Evolutionary conservation across 2,329 filamentous ascomycete species (phyloP).

Genomic region (Phyllosticta citriasiana): DNA sequence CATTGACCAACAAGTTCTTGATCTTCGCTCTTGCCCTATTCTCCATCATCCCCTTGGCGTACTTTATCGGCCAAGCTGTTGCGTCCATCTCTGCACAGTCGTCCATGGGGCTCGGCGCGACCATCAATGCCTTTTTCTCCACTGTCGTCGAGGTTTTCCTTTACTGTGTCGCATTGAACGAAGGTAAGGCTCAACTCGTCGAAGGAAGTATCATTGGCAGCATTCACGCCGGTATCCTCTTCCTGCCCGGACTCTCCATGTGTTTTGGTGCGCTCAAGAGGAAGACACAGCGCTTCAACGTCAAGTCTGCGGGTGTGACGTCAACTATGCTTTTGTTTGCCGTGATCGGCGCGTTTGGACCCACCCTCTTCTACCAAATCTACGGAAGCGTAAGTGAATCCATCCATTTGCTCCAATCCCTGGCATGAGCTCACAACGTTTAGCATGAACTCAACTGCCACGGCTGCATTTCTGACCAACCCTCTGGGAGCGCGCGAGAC

Average conservation of each 20-base stretch:
- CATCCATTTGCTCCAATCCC: neutral
- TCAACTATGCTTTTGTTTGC: constrained; percentile 97
- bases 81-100: constrained; percentile 98
- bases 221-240: constrained; percentile 92
- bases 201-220: constrained; percentile 96
- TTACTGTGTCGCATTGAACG: constrained; percentile 85
- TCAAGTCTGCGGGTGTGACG: constrained; percentile 88
- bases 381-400: constrained; percentile 65
- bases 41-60: constrained; percentile 92
- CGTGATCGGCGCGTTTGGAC: constrained; percentile 87
- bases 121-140: constrained; percentile 96
- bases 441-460: constrained; percentile 84
- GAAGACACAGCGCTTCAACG: constrained; percentile 97
- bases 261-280: constrained; percentile 96
- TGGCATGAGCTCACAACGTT: constrained; percentile 24
- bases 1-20: constrained; percentile 73
- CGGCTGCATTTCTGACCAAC: constrained; percentile 48
- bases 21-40: constrained; percentile 75
- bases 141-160: constrained; percentile 96
- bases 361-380: constrained; percentile 96
- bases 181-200: constrained; percentile 87
- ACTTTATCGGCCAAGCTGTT: constrained; percentile 97
- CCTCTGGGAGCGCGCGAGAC: constrained; percentile 47
- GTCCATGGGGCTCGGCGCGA: constrained; percentile 94
- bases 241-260: constrained; percentile 93